A percentile compares a stretch with the other conserved stretches of the same genome.
phyloP scores from a whole-genome alignment of 2,329 filamentous ascomycete genomes.

The Sporothrix humicola region DNA sequence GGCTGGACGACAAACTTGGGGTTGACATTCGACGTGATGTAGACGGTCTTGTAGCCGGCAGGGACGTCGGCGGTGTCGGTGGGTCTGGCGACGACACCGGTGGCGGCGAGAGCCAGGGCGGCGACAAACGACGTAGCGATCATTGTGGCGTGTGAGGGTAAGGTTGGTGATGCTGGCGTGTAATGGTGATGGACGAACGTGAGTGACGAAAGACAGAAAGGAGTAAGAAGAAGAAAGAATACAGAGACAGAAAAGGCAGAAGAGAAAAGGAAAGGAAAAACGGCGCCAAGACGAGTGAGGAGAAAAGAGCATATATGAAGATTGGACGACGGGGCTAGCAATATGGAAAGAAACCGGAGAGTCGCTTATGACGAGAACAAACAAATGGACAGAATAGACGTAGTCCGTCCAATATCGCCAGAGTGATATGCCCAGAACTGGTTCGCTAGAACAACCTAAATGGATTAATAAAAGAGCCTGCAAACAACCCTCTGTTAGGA shows the following conservation, averaged over 20 bases:
- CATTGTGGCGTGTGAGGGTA: constrained; percentile 26
- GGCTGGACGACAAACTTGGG: constrained; percentile 50
- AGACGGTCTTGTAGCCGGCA: constrained; percentile 48
- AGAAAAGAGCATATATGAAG: not conserved
- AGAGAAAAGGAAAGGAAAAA: not conserved
- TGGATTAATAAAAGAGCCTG: not conserved
- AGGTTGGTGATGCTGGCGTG: too few species aligned
- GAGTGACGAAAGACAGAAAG: not conserved
- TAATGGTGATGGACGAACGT: not conserved
- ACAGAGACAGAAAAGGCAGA: not conserved
- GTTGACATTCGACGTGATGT: constrained; percentile 50
- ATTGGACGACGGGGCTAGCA: not conserved
- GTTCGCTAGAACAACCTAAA: not conserved
- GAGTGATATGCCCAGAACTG: not conserved
- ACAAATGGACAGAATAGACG: not conserved
- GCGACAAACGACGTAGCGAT: constrained; percentile 39
- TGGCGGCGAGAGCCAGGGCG: constrained; percentile 42
- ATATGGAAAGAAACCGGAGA: not conserved
- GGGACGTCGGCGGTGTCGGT: constrained; percentile 46
- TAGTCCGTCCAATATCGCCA: not conserved
- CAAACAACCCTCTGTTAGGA: not conserved
- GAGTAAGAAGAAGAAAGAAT: not conserved
- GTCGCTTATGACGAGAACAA: not conserved
- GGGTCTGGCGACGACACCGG: constrained; percentile 40
- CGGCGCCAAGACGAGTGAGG: not conserved